Base-by-base conservation (phyloP, 768 basidiomycete genomes). In the Multifurca ochricompacta region DNA sequence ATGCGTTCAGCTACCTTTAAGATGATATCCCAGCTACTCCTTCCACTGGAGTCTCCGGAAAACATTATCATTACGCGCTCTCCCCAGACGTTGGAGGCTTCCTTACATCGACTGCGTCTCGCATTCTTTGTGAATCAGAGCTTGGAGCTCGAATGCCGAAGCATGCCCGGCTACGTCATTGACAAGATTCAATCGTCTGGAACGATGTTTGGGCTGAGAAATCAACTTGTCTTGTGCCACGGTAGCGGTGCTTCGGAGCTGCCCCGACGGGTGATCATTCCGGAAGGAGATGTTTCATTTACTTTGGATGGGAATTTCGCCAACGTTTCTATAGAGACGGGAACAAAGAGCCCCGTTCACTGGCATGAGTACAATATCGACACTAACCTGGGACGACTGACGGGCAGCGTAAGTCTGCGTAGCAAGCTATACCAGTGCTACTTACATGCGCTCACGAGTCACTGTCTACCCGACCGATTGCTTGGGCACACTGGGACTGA, bases 401-500 rank as follows among this genome's bases (percentile, higher is more conserved):
- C 46, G 7, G 65, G 67, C 3, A 65, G 66, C 9, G 58, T 44
- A 3, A 66, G 60, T n/a, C 45, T 71, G 35, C 54, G n/a, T 1
- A 66, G 64, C 53, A 62, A 62, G 36, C 63, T 77, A 7, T 75
- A 68, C 50, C 67, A 66, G 42, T 65, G 70, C 2, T 74, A 75
- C 47, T 65, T 80, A 14, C 78, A 80, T 40, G 73, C 74, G 16
- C 53, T 76, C 3, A 77, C 71, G 2, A 71, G 72, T n/a, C 68
- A 71, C 40, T 69, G 69, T 42, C 62, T 73, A 14, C 65, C 68
- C 10, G 77, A 79, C 62, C 73, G 74, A 3, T 64, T 79, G 18
- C 75, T 72, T 0, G 59, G 60, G 16, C 70, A 71, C 7, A 73
- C 72, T 0, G 78, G 78, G 3, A 70, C 71, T n/a, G n/a, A 1